These are phyloP conservation scores for Psidium guajava DNA, from an alignment of 345 rosid genomes.

Conservation along the genomic window DNA sequence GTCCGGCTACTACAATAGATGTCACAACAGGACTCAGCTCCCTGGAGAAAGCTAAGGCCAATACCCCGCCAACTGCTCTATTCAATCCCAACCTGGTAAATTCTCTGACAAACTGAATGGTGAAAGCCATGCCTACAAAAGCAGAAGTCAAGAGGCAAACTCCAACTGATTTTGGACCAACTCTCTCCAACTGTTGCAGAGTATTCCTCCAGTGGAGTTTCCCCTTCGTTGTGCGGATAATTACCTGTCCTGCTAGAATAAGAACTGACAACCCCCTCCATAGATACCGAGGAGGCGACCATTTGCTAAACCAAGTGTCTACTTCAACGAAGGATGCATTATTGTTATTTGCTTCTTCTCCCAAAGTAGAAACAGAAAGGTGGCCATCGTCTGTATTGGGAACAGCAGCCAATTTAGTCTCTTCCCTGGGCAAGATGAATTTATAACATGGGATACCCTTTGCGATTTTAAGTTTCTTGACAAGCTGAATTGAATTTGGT, in stretches of 20 bases:
- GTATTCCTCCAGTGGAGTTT: constrained; percentile 16
- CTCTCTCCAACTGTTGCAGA: constrained; percentile 16
- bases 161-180: constrained; percentile 16
- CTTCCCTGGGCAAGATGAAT: not conserved
- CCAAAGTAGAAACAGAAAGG: not conserved
- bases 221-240: constrained; percentile 4
- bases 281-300: constrained; percentile 14
- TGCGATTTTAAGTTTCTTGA: not conserved
- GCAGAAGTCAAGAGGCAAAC: constrained; percentile 16
- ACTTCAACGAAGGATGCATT: not conserved
- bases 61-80: constrained; percentile 11
- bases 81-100: constrained; percentile 16
- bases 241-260: constrained; percentile 13
- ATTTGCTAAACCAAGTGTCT: constrained; percentile 5
- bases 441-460: not conserved
- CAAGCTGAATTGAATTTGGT: not conserved
- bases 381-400: constrained; percentile 5
- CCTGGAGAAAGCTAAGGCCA: constrained; percentile 15
- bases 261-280: constrained; percentile 16
- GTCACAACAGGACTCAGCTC: constrained; percentile 16
- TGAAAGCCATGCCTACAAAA: constrained; percentile 19
- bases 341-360: constrained; percentile 1
- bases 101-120: constrained; percentile 17
- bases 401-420: not conserved
- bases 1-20: constrained; percentile 12